These are phyloP conservation scores for Volvox carteri DNA, from an alignment of 163 green algal genomes.

Conservation along the genomic window DNA sequence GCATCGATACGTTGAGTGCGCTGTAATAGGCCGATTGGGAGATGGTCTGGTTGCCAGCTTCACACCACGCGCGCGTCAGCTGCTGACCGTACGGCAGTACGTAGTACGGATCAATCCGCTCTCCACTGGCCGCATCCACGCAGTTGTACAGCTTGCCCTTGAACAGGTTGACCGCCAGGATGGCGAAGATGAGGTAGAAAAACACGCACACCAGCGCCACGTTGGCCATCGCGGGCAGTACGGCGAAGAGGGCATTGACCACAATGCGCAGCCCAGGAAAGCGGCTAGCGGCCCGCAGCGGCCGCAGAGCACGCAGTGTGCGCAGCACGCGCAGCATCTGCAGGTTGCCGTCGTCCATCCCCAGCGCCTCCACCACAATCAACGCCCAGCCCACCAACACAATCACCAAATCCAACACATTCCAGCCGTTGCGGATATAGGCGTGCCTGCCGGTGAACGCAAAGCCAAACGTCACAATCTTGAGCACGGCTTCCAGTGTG, in stretches of 20 bases:
- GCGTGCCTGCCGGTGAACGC: slow-evolving; percentile 67
- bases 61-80: slow-evolving; percentile 68
- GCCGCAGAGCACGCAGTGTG: slow-evolving; percentile 72
- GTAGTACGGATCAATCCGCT: slow-evolving; percentile 61
- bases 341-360: neutral
- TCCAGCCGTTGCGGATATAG: slow-evolving; percentile 81
- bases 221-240: slow-evolving; percentile 64
- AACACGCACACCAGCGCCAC: slow-evolving; percentile 76
- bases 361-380: slow-evolving; percentile 68
- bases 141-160: slow-evolving; percentile 56
- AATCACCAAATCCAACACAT: slow-evolving; percentile 81
- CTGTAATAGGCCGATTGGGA: slow-evolving; percentile 64
- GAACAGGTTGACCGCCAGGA: slow-evolving; percentile 73
- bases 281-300: slow-evolving; percentile 49
- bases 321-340: slow-evolving; percentile 65
- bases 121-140: slow-evolving; percentile 43
- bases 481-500: slow-evolving; percentile 33
- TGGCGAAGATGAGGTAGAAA: slow-evolving; percentile 77
- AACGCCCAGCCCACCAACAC: slow-evolving; percentile 67
- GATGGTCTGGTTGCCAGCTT: slow-evolving; percentile 20
- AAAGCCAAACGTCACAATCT: slow-evolving; percentile 75
- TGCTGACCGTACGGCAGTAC: slow-evolving; percentile 56
- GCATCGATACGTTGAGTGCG: neutral
- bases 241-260: slow-evolving; percentile 68
- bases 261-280: slow-evolving; percentile 63